A percentile compares a stretch with the other conserved stretches of the same genome.
phyloP scores from a whole-genome alignment of 805 yeast species.

The Deakozyma indianensis region DNA sequence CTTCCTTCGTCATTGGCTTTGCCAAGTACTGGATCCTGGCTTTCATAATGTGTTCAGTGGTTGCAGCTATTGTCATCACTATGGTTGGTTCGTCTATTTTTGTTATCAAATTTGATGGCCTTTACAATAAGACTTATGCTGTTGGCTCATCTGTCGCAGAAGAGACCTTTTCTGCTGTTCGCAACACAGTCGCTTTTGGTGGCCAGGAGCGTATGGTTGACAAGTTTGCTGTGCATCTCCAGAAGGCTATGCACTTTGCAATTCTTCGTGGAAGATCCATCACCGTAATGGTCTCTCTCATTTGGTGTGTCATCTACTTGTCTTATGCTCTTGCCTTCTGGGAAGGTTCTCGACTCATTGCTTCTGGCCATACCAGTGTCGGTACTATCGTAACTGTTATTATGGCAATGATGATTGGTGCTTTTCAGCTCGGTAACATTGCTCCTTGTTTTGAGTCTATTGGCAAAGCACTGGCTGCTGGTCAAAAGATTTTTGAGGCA shows the following conservation, averaged over 20 bases:
- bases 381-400: conserved; percentile 24
- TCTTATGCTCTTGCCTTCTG: conserved; percentile 28
- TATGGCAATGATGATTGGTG: conserved; percentile 28
- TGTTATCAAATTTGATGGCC: conserved; percentile 7
- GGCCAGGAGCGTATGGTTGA: conserved; percentile 22
- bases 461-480: conserved; percentile 27
- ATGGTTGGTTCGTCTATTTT: conserved; percentile 15
- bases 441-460: conserved; percentile 27
- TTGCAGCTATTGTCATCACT: conserved; percentile 13
- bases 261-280: conserved; percentile 17
- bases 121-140: conserved; percentile 10
- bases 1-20: conserved; percentile 21
- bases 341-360: conserved; percentile 28
- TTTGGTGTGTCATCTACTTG: conserved; percentile 23
- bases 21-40: conserved; percentile 18
- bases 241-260: conserved; percentile 13
- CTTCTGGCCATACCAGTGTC: conserved; percentile 17
- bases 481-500: conserved; percentile 26
- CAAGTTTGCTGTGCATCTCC: conserved; percentile 19
- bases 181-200: conserved; percentile 26
- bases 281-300: conserved; percentile 22
- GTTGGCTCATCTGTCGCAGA: conserved; percentile 23
- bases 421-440: conserved; percentile 26
- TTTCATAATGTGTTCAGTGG: conserved; percentile 17
- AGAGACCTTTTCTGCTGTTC: conserved; percentile 22